Conservation (phyloP, 228 moss, liverwort and hornwort genomes). For the Sphagnum fallax region DNA sequence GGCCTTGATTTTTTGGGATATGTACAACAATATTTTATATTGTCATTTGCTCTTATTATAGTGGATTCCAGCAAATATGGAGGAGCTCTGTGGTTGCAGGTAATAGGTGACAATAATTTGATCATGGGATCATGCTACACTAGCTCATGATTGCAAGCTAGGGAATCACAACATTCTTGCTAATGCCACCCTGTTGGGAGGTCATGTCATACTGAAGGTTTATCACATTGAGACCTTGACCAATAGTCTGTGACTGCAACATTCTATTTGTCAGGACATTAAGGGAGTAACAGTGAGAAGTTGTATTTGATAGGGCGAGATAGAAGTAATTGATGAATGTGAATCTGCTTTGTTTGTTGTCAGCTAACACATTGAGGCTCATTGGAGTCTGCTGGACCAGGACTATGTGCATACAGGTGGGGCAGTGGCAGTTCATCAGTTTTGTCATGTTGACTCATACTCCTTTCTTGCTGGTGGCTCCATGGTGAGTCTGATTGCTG, state of each 20-base stretch:
- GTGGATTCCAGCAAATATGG: neutral
- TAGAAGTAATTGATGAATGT: too few species aligned
- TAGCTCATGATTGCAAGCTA: constrained; percentile 97
- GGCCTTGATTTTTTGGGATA: too few species aligned
- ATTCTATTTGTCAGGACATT: too few species aligned
- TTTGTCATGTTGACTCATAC: constrained; percentile 85
- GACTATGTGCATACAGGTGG: constrained; percentile 98
- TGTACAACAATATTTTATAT: too few species aligned
- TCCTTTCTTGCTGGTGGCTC: constrained; percentile 91
- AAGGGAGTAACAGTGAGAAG: too few species aligned
- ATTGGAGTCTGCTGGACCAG: constrained; percentile 20
- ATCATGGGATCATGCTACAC: constrained; percentile 86
- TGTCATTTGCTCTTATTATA: too few species aligned
- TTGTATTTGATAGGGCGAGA: too few species aligned
- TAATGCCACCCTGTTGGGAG: constrained; percentile 87
- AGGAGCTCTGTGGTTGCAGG: constrained; percentile 28
- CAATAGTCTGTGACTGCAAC: neutral
- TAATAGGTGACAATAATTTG: constrained; percentile 73
- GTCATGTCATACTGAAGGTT: constrained; percentile 88
- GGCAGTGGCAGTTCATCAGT: constrained; percentile 87
- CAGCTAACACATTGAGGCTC: too few species aligned
- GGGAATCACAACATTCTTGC: constrained; percentile 90
- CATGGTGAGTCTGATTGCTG: constrained; percentile 38
- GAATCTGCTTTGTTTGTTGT: too few species aligned
- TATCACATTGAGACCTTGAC: neutral